Evolutionary conservation across 1,284 basidiomycete species (phyloP), one percentile per base, ranked within the genome.

Genomic region (Trichosporon sp.): DNA sequence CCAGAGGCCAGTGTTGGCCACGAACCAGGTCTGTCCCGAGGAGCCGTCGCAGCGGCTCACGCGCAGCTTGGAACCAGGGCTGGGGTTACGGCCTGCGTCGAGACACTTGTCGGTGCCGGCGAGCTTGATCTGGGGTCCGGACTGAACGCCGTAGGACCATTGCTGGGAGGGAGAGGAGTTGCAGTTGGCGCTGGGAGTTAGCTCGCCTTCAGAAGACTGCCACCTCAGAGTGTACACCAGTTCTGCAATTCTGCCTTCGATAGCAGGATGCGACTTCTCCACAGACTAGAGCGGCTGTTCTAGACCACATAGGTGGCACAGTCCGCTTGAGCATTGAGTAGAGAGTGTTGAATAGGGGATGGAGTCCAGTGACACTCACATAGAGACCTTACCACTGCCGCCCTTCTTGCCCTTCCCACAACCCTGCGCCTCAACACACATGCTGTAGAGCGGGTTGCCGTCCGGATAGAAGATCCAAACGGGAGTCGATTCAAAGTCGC

Each of bases 21-120:
- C 44, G 40, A 23, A 59, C 37, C 37, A 59, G 29, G 21, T 29
- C 44, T 59, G 58, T 10, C 40, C 7, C 23, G 19, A n/a, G 14
- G 29, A 23, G 16, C 58, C 40, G 40, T 59, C 40, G 58, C 58
- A 59, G 29, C 40, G 40, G 10, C 5, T 13, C 6, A 59, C 23
- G 21, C 40, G 40, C 16, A 49, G 29, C n/a, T 33, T 31, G n/a
- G 37, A 44, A 11, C 58, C 58, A 1, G 40, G 2, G n/a, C 21
- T 13, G 3, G 59, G 59, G 32, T 60, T 52, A 21, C 31, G 11
- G 23, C 59, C 59, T 4, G 59, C 59, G 21, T 60, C 59, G 7
- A 60, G 27, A 25, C 59, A 60, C 9, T 36, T 23, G 59, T 60
- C 25, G 23, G 33, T 54, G 33, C 49, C 59, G 8, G 59, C 32